phyloP scores from a whole-genome alignment of 192 early-diverging fungal genomes.

The Backusella luteola region DNA sequence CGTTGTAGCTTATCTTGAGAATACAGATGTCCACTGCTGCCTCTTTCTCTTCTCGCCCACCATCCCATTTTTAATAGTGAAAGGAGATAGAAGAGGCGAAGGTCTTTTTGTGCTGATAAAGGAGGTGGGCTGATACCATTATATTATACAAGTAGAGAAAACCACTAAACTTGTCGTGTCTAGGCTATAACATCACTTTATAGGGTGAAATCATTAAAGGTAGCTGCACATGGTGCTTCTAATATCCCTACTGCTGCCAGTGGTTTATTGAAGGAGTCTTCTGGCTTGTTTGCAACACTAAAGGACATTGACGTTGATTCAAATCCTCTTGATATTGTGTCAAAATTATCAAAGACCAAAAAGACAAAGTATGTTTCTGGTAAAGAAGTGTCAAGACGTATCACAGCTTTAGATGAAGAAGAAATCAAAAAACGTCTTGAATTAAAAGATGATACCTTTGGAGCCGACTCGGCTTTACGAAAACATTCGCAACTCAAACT shows the following conservation, averaged over 20 bases:
- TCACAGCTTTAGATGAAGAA: not conserved
- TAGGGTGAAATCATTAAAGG: not conserved
- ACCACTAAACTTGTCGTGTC: not conserved
- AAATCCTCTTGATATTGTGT: not conserved
- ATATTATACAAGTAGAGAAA: not conserved
- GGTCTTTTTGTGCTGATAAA: not conserved
- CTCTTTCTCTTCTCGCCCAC: not conserved
- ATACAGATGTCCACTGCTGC: not conserved
- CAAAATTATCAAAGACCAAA: not conserved
- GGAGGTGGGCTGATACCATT: not conserved
- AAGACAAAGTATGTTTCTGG: not conserved
- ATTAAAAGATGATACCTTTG: not conserved
- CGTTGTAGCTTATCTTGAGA: not conserved
- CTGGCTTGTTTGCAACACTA: not conserved
- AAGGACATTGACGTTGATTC: not conserved
- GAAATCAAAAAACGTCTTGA: not conserved
- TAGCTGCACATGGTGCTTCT: not conserved
- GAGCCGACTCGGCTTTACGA: not conserved
- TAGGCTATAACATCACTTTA: not conserved
- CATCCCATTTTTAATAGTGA: not conserved
- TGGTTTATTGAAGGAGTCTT: not conserved
- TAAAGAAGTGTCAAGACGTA: not conserved
- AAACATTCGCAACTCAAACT: not conserved
- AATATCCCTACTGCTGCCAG: not conserved
- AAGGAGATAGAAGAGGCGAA: not conserved